Evolutionary conservation across 257 asterid species (phyloP).

Genomic region (Solanum chilense): DNA sequence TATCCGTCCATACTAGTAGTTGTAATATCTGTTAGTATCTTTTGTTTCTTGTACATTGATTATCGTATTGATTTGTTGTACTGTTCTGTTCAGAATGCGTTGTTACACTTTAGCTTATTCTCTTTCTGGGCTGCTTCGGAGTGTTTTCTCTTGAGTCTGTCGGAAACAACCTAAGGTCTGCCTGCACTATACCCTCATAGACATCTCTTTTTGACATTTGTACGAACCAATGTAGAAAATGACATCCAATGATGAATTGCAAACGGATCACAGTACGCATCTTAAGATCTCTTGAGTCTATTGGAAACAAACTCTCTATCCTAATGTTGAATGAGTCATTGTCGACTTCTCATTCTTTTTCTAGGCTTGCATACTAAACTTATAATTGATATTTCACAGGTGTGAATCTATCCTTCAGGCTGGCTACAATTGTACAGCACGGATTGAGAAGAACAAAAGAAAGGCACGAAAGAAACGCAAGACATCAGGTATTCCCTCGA

Average conservation of each 20-base stretch:
- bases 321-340: neutral
- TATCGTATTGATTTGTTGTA: neutral
- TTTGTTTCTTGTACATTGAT: neutral
- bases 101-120: neutral
- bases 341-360: neutral
- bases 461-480: conserved; percentile 19
- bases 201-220: neutral
- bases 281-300: neutral
- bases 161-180: neutral
- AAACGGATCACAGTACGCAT: conserved; percentile 7
- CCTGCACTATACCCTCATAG: neutral
- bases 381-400: conserved; percentile 22
- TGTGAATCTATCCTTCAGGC: conserved; percentile 69
- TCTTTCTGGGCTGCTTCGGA: neutral
- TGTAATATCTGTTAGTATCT: neutral
- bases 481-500: conserved; percentile 11
- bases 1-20: neutral
- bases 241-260: conserved; percentile 20
- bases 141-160: neutral
- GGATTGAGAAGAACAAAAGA: conserved; percentile 40
- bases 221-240: conserved; percentile 22
- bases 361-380: neutral
- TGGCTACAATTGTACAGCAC: conserved; percentile 47
- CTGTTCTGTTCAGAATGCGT: neutral
- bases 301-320: too few species aligned